phyloP scores from a whole-genome alignment of 2,329 filamentous ascomycete species.

The Xylariaceae sp. region DNA sequence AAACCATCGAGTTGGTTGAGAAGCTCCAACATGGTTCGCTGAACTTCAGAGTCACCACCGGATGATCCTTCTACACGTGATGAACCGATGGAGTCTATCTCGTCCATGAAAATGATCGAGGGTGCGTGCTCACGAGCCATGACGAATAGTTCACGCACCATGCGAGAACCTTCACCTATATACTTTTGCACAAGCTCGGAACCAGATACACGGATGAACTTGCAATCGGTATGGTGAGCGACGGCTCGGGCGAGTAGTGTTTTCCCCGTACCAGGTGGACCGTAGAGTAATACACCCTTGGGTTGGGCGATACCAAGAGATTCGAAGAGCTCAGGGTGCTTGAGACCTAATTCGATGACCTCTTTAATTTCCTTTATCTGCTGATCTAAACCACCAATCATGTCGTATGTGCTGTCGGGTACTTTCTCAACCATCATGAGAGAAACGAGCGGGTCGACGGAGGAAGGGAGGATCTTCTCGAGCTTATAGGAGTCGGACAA shows the following conservation, averaged over 20 bases:
- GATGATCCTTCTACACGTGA: constrained; percentile 94
- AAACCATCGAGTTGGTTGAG: constrained; percentile 98
- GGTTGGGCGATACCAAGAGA: constrained; percentile 98
- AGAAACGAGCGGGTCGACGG: constrained; percentile 94
- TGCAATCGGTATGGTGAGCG: constrained; percentile 97
- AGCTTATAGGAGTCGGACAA: constrained; percentile 98
- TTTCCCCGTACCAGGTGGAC: constrained; percentile 94
- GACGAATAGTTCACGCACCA: constrained; percentile 98
- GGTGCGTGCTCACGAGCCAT: constrained; percentile 98
- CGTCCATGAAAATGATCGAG: constrained; percentile 99
- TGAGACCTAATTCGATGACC: constrained; percentile 96
- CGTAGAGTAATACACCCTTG: constrained; percentile 95
- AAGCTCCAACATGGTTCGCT: constrained; percentile 96
- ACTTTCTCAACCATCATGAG: constrained; percentile 99
- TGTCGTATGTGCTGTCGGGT: constrained; percentile 98
- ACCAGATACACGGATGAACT: constrained; percentile 95
- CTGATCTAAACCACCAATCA: constrained; percentile 98
- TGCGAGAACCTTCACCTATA: constrained; percentile 94
- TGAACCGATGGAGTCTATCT: constrained; percentile 98
- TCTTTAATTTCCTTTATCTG: constrained; percentile 99
- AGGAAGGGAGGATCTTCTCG: constrained; percentile 96
- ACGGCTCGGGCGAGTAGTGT: constrained; percentile 92
- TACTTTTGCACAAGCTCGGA: constrained; percentile 98
- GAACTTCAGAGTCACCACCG: constrained; percentile 94
- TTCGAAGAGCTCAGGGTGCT: constrained; percentile 98